Evolutionary conservation across 2,329 filamentous ascomycete species (phyloP), one percentile per base, ranked within the genome.

Genomic region (Remersonia thermophila): DNA sequence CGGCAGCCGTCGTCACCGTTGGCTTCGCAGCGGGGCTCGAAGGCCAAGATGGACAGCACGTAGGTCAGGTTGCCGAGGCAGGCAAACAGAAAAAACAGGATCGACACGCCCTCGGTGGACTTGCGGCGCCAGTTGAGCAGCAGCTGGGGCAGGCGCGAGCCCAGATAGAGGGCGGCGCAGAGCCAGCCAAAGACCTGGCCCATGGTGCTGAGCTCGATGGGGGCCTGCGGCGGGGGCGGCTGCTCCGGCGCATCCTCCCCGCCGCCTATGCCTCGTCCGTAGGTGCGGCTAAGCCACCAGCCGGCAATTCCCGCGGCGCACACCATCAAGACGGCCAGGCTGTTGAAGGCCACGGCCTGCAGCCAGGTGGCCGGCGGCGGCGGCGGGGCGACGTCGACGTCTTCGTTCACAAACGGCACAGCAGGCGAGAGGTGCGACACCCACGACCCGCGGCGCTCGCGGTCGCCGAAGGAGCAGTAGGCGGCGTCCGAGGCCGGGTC

Each of bases 71-170:
- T 98, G 2, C 91, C 91, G 5, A 96, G 74, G 54, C 89, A 96
- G 4, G 91, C 91, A 55, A 98, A 96, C 15, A 96, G 66, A 63
- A 96, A 96, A 61, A 96, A 98, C 9, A 96, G 70, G 62, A 95
- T 77, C 46, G 83, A 89, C 14, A 98, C 80, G 3, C 91, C 91
- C 38, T 96, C 87, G 1, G 87, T 95, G 30, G 80, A 87, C 62
- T 93, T 93, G 44, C 91, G 80, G 14, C 83, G 76, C 63, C 84
- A 93, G 59, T 96, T 98, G 36, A 96, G 73, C 7, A 95, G 67
- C 2, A 98, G 68, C 61, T 98, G 91, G 0, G 91, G 91, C 6
- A 96, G 61, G 7, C 91, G 80, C 1, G 83, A 91, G 15, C 84
- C 84, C 9, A 96, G 82, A 53, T 98, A 96, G 4, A 95, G 68